Evolutionary conservation across 2,329 filamentous ascomycete genomes (phyloP).

Genomic region (Aureobasidium sp.): DNA sequence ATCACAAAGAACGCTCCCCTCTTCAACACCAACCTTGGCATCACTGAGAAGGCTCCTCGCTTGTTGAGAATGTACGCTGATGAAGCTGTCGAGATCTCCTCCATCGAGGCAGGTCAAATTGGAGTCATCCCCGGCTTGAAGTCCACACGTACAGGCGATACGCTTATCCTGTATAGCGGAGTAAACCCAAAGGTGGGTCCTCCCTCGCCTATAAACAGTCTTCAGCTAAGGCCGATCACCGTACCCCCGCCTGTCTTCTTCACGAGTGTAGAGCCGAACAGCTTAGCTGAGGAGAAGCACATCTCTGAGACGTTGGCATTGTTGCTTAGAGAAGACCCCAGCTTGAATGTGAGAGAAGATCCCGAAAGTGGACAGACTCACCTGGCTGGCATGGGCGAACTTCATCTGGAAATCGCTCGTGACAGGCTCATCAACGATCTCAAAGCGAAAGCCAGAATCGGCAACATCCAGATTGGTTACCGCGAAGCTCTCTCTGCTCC

Average conservation of each 20-base stretch:
- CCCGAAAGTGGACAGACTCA: slow-evolving; percentile 89
- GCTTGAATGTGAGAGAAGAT: slow-evolving; percentile 73
- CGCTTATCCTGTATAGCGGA: slow-evolving; percentile 65
- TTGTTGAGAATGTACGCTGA: slow-evolving; percentile 85
- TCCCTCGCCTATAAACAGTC: slow-evolving; percentile 56
- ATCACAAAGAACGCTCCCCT: slow-evolving; percentile 64
- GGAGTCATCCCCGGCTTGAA: slow-evolving; percentile 88
- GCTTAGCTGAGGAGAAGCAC: slow-evolving; percentile 68
- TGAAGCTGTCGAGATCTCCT: slow-evolving; percentile 73
- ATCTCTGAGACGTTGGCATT: slow-evolving; percentile 68
- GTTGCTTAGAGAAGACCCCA: slow-evolving; percentile 84
- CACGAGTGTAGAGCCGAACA: slow-evolving; percentile 78
- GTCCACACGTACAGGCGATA: slow-evolving; percentile 87
- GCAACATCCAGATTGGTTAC: slow-evolving; percentile 90
- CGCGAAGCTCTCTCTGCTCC: slow-evolving; percentile 64
- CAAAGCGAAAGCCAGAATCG: slow-evolving; percentile 76
- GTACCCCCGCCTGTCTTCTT: slow-evolving; percentile 95
- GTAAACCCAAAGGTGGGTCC: slow-evolving; percentile 53
- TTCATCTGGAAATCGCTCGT: slow-evolving; percentile 87
- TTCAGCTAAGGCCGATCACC: slow-evolving; percentile 79
- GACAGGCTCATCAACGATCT: slow-evolving; percentile 83
- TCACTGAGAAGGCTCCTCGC: slow-evolving; percentile 70
- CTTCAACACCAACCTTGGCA: slow-evolving; percentile 77
- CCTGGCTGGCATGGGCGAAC: slow-evolving; percentile 89
- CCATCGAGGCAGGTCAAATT: slow-evolving; percentile 79